Percentiles rank a stretch among this genome's conserved stretches.
Evolutionary conservation across 1,139 yeast species (phyloP).

Genomic region (Taiozyma sp.): DNA sequence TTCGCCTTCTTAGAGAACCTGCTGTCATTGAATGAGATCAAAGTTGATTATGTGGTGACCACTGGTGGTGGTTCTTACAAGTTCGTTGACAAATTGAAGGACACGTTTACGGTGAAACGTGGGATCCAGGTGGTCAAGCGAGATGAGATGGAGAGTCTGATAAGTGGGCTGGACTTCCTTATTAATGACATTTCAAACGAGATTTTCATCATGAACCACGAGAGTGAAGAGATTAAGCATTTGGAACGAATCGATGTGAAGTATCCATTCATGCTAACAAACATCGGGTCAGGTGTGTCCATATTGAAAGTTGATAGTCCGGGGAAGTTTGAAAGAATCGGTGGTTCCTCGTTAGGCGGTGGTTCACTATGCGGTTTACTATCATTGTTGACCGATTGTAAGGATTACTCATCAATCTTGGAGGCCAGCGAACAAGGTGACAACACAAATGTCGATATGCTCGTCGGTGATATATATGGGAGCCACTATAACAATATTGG

Average conservation of each 20-base stretch:
- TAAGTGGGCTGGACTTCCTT: constrained; percentile 86
- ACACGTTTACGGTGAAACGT: constrained; percentile 31
- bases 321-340: constrained; percentile 76
- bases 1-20: constrained; percentile 56
- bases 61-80: constrained; percentile 98
- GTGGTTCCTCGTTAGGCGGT: constrained; percentile 98
- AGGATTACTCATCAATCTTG: constrained; percentile 90
- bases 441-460: constrained; percentile 86
- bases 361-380: constrained; percentile 97
- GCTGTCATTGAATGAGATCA: constrained; percentile 37
- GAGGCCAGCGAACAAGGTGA: constrained; percentile 88
- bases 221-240: constrained; percentile 37
- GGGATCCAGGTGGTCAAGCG: constrained; percentile 40
- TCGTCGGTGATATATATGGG: constrained; percentile 97
- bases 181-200: constrained; percentile 87
- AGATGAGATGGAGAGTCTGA: constrained; percentile 95
- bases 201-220: constrained; percentile 67
- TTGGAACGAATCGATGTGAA: constrained; percentile 23
- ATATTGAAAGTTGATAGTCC: constrained; percentile 92
- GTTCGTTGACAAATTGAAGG: constrained; percentile 58
- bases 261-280: constrained; percentile 77
- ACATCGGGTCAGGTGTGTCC: constrained; percentile 96
- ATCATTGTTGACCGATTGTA: constrained; percentile 81
- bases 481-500: constrained; percentile 86
- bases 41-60: constrained; percentile 65